These are phyloP conservation scores for Cardiospermum halicacabum DNA, from an alignment of 345 rosid genomes.

Conservation along the genomic window DNA sequence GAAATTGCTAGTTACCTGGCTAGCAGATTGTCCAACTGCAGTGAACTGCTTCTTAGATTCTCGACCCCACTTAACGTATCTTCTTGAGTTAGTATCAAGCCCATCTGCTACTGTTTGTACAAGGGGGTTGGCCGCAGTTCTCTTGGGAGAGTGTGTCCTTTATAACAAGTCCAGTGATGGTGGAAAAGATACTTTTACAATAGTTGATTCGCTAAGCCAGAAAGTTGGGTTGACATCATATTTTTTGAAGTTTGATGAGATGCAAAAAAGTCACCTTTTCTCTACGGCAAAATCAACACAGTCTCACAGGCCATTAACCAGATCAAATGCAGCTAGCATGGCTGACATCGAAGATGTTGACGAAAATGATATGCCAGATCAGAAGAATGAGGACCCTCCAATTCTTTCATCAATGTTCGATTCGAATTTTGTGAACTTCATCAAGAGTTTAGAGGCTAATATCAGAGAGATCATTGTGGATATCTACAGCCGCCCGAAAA, in stretches of 20 bases:
- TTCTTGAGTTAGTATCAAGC: constrained; percentile 73
- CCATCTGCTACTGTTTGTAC: constrained; percentile 60
- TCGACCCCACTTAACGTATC: constrained; percentile 73
- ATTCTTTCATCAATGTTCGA: constrained; percentile 61
- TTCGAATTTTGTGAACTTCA: constrained; percentile 45
- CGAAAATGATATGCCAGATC: constrained; percentile 41
- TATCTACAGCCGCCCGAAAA: constrained; percentile 74
- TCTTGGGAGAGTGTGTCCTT: constrained; percentile 81
- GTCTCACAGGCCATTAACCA: constrained; percentile 53
- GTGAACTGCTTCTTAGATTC: constrained; percentile 86
- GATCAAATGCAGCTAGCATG: constrained; percentile 84
- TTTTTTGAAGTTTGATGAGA: constrained; percentile 80
- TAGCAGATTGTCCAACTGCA: constrained; percentile 73
- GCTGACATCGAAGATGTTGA: constrained; percentile 70
- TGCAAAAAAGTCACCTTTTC: constrained; percentile 76
- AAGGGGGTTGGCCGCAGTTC: constrained; percentile 78
- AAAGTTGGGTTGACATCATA: constrained; percentile 81
- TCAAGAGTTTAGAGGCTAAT: constrained; percentile 55
- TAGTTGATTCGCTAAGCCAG: constrained; percentile 86
- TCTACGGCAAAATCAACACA: constrained; percentile 46
- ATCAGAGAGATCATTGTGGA: constrained; percentile 69
- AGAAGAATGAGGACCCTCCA: constrained; percentile 63
- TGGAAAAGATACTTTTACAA: constrained; percentile 70
- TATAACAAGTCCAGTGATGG: constrained; percentile 64
- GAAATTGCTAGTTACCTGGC: constrained; percentile 91